Conservation (phyloP, 495 filamentous ascomycete species). For the Tuber aestivum region DNA sequence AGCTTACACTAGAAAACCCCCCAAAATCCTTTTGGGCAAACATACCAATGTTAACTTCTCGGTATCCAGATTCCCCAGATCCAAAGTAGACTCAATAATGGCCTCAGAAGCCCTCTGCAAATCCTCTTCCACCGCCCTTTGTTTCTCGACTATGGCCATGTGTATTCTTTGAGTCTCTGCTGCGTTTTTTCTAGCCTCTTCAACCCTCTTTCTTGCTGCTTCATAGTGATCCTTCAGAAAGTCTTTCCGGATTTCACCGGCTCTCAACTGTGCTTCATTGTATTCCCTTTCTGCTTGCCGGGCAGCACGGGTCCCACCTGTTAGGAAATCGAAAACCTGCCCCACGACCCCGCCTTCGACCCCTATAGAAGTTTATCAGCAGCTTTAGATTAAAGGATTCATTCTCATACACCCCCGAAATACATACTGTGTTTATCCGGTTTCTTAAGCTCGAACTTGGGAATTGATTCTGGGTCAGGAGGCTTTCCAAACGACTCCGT, state of each 20-base stretch:
- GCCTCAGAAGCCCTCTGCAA: not conserved
- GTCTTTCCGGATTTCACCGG: not conserved
- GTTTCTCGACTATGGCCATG: not conserved
- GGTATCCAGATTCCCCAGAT: not conserved
- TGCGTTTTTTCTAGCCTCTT: not conserved
- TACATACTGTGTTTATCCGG: not conserved
- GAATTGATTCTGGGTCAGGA: not conserved
- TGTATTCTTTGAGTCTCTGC: not conserved
- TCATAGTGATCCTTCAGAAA: not conserved
- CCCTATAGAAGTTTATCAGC: not conserved
- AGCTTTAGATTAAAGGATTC: not conserved
- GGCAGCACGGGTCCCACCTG: not conserved
- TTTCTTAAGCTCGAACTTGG: not conserved
- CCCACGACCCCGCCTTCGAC: not conserved
- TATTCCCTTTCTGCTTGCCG: not conserved
- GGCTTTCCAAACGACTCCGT: not conserved
- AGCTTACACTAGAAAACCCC: not conserved
- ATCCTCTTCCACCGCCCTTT: not conserved
- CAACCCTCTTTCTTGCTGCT: not conserved
- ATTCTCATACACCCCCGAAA: not conserved
- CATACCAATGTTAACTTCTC: slow-evolving; percentile 1
- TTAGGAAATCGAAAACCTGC: not conserved
- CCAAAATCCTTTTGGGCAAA: not conserved
- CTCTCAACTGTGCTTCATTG: not conserved
- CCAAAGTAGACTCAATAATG: not conserved